A percentile compares a stretch with the other conserved stretches of the same genome.
Conservation (phyloP, 768 basidiomycete genomes). For the Pleurotus tuoliensis region DNA sequence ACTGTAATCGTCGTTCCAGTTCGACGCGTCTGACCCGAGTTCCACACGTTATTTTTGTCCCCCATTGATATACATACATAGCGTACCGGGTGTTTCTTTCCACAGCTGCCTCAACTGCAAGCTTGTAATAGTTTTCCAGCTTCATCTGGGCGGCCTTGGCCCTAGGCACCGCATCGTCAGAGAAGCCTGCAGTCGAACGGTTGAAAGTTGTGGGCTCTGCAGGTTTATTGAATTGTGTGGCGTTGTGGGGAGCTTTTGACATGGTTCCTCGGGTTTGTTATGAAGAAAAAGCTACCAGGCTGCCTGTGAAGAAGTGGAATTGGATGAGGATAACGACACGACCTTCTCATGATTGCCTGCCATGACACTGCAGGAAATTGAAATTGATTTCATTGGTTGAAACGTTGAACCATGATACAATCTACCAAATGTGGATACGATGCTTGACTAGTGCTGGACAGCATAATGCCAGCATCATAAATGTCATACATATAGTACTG, state of each 20-base stretch:
- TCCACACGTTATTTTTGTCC: too few relatives aligned
- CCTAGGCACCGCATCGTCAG: conserved; percentile 75
- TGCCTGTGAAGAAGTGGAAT: conserved; percentile 11
- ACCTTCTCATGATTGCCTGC: conserved; percentile 3
- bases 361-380: neutral
- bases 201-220: conserved; percentile 92
- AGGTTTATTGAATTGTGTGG: conserved; percentile 21
- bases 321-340: neutral
- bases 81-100: conserved; percentile 85
- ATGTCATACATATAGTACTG: too few relatives aligned
- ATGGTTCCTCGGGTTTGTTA: neutral
- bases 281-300: conserved; percentile 1
- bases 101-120: conserved; percentile 92
- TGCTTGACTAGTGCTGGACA: too few relatives aligned
- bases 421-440: too few relatives aligned
- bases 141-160: conserved; percentile 93
- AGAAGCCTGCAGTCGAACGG: conserved; percentile 70
- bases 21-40: conserved; percentile 67
- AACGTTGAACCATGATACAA: too few relatives aligned
- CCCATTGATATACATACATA: neutral
- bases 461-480: too few relatives aligned
- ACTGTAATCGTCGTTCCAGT: conserved; percentile 74
- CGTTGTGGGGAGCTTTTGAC: neutral
- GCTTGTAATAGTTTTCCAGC: conserved; percentile 95
- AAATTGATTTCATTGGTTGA: too few relatives aligned